These are phyloP conservation scores for Cephalotrichum gorgonifer DNA, from an alignment of 2,329 filamentous ascomycete genomes.

Conservation along the genomic window DNA sequence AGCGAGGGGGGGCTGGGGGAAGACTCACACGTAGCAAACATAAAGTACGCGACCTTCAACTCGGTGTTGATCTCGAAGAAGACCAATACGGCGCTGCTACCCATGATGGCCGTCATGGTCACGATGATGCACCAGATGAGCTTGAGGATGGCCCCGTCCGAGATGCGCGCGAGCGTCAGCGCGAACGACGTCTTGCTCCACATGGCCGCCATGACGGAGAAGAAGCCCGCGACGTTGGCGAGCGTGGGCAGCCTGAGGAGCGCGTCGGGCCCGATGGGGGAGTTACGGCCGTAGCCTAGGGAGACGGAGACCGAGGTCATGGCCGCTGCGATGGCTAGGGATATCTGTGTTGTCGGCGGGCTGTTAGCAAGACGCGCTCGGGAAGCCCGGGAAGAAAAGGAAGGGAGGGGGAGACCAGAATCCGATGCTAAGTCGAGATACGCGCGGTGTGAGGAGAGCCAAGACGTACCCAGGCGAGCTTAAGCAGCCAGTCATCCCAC, in stretches of 20 bases:
- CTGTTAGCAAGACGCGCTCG: neutral
- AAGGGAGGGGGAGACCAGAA: neutral
- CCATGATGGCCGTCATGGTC: conserved; percentile 18
- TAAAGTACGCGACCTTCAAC: conserved; percentile 6
- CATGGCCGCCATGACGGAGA: conserved; percentile 22
- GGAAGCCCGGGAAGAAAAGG: neutral
- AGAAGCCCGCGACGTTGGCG: conserved; percentile 16
- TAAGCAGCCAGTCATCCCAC: conserved; percentile 15
- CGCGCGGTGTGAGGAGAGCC: neutral
- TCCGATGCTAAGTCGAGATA: neutral
- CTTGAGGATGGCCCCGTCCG: conserved; percentile 12
- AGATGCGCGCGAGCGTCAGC: conserved; percentile 22
- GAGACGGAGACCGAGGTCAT: conserved; percentile 6
- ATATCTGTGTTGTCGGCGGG: neutral
- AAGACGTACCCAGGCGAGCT: conserved; percentile 9
- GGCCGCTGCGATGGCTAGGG: neutral
- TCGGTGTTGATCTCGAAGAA: conserved; percentile 12
- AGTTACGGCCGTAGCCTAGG: conserved; percentile 13
- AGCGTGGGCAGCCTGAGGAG: conserved; percentile 14
- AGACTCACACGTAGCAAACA: conserved; percentile 9
- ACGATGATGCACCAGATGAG: conserved; percentile 21
- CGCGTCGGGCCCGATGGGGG: conserved; percentile 13
- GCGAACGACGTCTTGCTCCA: conserved; percentile 27
- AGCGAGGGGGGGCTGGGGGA: conserved; percentile 1
- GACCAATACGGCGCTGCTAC: conserved; percentile 10